These are phyloP conservation scores for Cercospora sp. DNA, from an alignment of 2,329 filamentous ascomycete species.

Conservation along the genomic window DNA sequence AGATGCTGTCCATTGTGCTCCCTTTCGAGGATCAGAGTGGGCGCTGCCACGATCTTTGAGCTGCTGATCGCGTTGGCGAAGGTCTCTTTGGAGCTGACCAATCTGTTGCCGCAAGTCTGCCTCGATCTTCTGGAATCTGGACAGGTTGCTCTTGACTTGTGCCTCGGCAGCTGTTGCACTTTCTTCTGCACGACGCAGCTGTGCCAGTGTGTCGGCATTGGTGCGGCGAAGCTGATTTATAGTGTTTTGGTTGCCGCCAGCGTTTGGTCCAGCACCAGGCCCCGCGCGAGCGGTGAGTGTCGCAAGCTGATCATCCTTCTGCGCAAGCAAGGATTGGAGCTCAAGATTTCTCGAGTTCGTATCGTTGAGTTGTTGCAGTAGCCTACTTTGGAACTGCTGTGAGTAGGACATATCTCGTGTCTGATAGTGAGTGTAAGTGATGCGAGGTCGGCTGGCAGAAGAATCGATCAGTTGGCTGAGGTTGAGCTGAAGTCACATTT, in stretches of 20 bases:
- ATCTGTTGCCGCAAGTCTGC: conserved; percentile 17
- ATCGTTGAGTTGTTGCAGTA: conserved; percentile 24
- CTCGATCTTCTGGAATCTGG: conserved; percentile 15
- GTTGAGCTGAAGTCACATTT: not conserved
- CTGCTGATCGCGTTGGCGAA: conserved; percentile 9
- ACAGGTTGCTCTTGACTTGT: conserved; percentile 15
- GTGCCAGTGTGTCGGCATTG: conserved; percentile 9
- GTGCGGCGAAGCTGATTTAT: conserved; percentile 11
- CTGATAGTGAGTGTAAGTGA: not conserved
- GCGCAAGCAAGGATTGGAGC: conserved; percentile 23
- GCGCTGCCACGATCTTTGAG: not conserved
- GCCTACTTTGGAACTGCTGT: conserved; percentile 22
- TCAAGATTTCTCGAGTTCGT: conserved; percentile 23
- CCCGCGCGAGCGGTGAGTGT: conserved; percentile 11
- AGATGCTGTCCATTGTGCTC: conserved; percentile 7
- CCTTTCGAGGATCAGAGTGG: not conserved
- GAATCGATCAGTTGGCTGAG: not conserved
- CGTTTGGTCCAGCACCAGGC: not conserved
- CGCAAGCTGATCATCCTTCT: conserved; percentile 26
- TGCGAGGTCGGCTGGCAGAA: not conserved
- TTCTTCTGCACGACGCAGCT: conserved; percentile 16
- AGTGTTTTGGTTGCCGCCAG: not conserved
- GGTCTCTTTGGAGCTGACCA: conserved; percentile 2
- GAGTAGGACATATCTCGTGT: conserved; percentile 21
- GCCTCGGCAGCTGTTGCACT: conserved; percentile 13